Base-by-base conservation (phyloP, 148 eudicot genomes). In the Pouteria glomerata region DNA sequence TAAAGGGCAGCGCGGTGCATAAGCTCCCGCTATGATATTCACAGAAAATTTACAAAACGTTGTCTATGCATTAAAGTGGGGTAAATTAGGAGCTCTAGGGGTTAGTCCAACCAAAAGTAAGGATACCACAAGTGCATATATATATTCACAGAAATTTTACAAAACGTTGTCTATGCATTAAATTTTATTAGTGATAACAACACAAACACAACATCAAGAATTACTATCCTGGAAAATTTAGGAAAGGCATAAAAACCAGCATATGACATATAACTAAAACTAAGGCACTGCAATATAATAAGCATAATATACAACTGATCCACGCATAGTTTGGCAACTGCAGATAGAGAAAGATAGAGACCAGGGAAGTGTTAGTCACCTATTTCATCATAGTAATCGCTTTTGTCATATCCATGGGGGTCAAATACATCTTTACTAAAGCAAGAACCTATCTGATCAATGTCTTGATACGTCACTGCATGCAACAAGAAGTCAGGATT, bases 401-500 rank as follows among this genome's bases (percentile, higher is more conserved):
- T 88, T 81, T 77, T 76, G 76, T 92, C 97, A 77, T 92, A 92
- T 81, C 97, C 99, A 83, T 89, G 97, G 35, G 99, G 99, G 69
- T 88, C 94, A 75, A 95, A 95, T 16, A 95, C 99, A 78, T 92
- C 97, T 85, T 90, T 95, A 56, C 83, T 81, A 85, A 95, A 95
- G 82, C 92, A 86, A 55, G 99, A 90, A 75, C 99, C 97, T 66
- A 90, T 87, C 81, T 92, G 89, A 78, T 95, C 99, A 79, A 95
- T 92, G 71, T 87, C 94, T 77, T 92, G 97, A 83, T 89, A 95
- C 39, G 92, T 92, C 80, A 95, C 97, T 26, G 99, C 96, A 87
- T 95, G 97, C 81, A 83, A 81, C 86, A 95, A 88, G 83, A 95
- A 92, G 75, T 95, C 97, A 61, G 99, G 99, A 76, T 95, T 95